phyloP scores from a whole-genome alignment of 179 eudicot species.

The Drosera spatulata region DNA sequence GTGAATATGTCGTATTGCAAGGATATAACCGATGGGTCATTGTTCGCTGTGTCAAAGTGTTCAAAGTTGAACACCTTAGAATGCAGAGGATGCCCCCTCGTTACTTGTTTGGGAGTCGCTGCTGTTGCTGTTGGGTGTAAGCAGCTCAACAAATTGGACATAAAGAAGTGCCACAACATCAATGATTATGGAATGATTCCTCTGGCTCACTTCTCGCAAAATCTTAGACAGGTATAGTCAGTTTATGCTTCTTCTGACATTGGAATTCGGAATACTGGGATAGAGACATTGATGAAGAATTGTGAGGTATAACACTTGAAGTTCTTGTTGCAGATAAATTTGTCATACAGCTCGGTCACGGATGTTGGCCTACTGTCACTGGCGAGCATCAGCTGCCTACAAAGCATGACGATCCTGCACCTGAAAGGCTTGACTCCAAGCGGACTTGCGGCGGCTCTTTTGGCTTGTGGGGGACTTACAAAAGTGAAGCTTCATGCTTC shows the following conservation, averaged over 20 bases:
- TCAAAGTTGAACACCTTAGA: constrained; percentile 49
- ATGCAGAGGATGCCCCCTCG: constrained; percentile 57
- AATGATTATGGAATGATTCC: constrained; percentile 67
- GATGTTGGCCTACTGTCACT: constrained; percentile 66
- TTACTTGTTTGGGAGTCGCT: constrained; percentile 55
- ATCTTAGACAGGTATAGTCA: constrained; percentile 54
- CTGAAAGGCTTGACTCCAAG: constrained; percentile 45
- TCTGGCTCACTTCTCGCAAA: constrained; percentile 57
- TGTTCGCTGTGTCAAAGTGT: constrained; percentile 59
- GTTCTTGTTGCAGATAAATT: constrained; percentile 35
- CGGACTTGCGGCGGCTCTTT: constrained; percentile 58
- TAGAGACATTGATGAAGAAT: no score
- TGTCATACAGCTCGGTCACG: constrained; percentile 68
- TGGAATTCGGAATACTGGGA: no score
- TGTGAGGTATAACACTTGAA: no score
- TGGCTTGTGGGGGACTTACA: constrained; percentile 64
- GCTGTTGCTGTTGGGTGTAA: constrained; percentile 68
- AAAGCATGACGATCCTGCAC: constrained; percentile 61
- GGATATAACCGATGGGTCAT: constrained; percentile 41
- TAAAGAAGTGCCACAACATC: constrained; percentile 59
- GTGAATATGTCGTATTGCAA: constrained; percentile 63
- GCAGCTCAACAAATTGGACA: constrained; percentile 56
- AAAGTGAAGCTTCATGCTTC: constrained; percentile 64
- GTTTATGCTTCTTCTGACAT: no score
- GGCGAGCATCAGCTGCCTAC: constrained; percentile 61